Conservation (phyloP, 768 basidiomycete genomes). For the Pulveroboletus ravenelii region DNA sequence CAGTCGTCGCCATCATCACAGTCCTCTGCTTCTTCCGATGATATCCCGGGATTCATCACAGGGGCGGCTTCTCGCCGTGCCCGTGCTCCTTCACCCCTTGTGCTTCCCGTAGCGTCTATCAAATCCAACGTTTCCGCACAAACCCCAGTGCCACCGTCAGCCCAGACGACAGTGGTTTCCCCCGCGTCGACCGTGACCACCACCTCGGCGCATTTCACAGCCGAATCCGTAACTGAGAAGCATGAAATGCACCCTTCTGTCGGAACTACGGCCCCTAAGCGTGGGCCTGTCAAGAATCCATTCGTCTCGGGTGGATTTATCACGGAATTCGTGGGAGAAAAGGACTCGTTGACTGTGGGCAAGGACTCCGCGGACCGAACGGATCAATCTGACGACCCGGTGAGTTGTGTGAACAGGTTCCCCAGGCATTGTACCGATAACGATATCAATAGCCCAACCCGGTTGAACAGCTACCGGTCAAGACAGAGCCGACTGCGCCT, state of each 20-base stretch:
- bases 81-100: constrained; percentile 23
- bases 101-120: constrained; percentile 15
- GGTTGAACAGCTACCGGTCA: constrained; percentile 15
- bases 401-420: constrained; percentile 2
- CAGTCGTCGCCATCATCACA: constrained; percentile 30
- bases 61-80: constrained; percentile 27
- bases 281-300: constrained; percentile 33
- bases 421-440: neutral
- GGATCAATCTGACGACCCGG: constrained; percentile 11
- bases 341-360: constrained; percentile 17
- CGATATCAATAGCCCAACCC: constrained; percentile 12
- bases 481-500: constrained; percentile 12
- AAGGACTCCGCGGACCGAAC: constrained; percentile 20
- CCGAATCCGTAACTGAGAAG: constrained; percentile 11
- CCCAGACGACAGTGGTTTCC: constrained; percentile 17
- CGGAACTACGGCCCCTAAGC: constrained; percentile 9
- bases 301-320: constrained; percentile 50
- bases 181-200: constrained; percentile 15
- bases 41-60: constrained; percentile 32
- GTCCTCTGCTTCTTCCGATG: constrained; percentile 22
- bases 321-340: constrained; percentile 38
- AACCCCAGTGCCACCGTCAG: constrained; percentile 10
- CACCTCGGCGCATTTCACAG: constrained; percentile 2
- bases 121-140: constrained; percentile 7
- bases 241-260: constrained; percentile 1